Conservation (phyloP, 164 flowering plant genomes). For the Vitis rupestris region DNA sequence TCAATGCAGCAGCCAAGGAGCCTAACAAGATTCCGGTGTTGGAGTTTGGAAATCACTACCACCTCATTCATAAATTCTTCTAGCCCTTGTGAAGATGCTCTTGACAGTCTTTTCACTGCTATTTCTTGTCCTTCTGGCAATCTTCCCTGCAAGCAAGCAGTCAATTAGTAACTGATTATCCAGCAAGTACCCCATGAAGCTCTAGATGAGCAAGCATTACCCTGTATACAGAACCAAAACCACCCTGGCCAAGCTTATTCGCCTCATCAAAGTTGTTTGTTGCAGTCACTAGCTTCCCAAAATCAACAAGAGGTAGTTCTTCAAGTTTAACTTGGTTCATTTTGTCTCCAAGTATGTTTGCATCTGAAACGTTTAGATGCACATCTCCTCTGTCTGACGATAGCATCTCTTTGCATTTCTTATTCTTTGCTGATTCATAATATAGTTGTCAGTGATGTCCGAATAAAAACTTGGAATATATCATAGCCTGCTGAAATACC, state of each 20-base stretch:
- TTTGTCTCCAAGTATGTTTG: not conserved
- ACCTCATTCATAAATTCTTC: conserved; percentile 52
- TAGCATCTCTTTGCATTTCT: not conserved
- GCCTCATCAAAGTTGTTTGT: conserved; percentile 21
- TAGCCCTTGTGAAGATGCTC: conserved; percentile 35
- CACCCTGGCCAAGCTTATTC: conserved; percentile 33
- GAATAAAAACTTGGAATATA: not conserved
- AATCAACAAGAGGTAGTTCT: conserved; percentile 24
- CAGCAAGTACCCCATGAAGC: too few species aligned
- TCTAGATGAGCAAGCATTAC: conserved; percentile 3
- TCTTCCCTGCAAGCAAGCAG: conserved; percentile 25
- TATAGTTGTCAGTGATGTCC: not conserved
- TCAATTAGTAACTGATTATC: not conserved
- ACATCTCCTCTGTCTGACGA: not conserved
- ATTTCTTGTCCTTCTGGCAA: conserved; percentile 30
- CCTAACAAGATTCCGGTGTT: conserved; percentile 43
- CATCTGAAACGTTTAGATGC: not conserved
- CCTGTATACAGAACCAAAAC: conserved; percentile 37
- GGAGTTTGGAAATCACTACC: conserved; percentile 33
- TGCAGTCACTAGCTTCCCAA: conserved; percentile 25
- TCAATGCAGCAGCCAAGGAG: conserved; percentile 39
- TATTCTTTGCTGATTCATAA: conserved; percentile 3
- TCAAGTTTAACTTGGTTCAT: conserved; percentile 16
- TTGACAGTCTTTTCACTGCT: conserved; percentile 48
- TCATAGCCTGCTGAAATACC: not conserved